Evolutionary conservation across 2,329 filamentous ascomycete species (phyloP).

Genomic region (Ceratocystis ficicola): DNA sequence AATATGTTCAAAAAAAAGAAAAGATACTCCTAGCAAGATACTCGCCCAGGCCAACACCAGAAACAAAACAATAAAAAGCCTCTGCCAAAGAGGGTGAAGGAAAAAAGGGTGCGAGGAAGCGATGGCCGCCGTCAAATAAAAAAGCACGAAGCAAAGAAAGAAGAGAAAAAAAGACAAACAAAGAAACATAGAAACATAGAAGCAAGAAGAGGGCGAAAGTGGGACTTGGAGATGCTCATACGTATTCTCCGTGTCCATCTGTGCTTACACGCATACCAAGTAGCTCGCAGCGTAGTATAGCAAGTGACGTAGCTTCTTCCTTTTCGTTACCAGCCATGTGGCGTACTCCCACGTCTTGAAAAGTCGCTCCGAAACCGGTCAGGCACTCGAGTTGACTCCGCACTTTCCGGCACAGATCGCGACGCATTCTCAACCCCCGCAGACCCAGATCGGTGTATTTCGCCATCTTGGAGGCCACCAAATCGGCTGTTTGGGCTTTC

Average conservation of each 20-base stretch:
- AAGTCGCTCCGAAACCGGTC: neutral
- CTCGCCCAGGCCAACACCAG: constrained; percentile 6
- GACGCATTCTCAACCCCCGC: constrained; percentile 28
- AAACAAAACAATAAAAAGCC: constrained; percentile 9
- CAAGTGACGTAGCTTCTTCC: no score
- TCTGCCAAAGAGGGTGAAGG: neutral
- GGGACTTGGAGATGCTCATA: no score
- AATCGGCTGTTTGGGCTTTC: constrained; percentile 38
- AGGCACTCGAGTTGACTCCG: neutral
- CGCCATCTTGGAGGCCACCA: constrained; percentile 48
- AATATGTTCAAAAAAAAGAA: neutral
- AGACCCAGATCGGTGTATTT: constrained; percentile 27
- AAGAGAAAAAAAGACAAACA: neutral
- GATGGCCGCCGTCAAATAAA: constrained; percentile 4
- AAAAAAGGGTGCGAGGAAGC: neutral
- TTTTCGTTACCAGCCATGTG: constrained; percentile 2
- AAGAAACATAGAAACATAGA: neutral
- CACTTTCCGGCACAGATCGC: neutral
- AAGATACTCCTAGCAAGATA: constrained; percentile 1
- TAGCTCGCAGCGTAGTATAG: neutral
- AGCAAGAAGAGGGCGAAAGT: no score
- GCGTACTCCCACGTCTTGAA: constrained; percentile 5
- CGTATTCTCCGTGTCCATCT: neutral
- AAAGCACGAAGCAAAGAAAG: constrained; percentile 1
- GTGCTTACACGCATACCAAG: neutral